Evolutionary conservation across 352 stramenopile species (phyloP), one percentile per base, ranked within the genome.

Genomic region (Pythium rhizo-oryzae): DNA sequence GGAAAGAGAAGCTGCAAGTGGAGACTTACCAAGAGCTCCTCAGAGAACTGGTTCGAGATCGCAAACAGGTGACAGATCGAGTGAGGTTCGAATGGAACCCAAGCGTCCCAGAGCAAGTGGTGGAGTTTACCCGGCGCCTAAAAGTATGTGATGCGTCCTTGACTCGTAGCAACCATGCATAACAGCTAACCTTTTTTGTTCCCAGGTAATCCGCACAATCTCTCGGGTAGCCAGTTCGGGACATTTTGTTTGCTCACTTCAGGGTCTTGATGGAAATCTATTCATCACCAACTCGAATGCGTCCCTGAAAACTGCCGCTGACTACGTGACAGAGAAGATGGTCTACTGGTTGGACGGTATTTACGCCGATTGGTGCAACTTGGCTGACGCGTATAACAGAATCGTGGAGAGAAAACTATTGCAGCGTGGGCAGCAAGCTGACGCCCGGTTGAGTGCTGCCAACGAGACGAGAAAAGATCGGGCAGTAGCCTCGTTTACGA

Each of bases 11-110:
- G 78, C 76, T 43, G 15, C 59, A 68, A 55, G 83, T 87, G 5
- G 79, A 87, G 0, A 67, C 72, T 28, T 94, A 94, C 55, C 78
- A 91, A 49, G 77, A 87, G 53, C 50, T 94, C 16, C 53, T 94
- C 54, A 62, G 69, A n/a, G 63, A 80, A 43, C 62, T 92, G 33
- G 85, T 92, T 39, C 69, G 69, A 46, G 72, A 89, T 70, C 71
- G 62, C 41, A 60, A 83, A 9, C 71, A 76, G 9, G 67, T 89
- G 57, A 67, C 82, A 33, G 43, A 50, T 28, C 33, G 54, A 11
- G 33, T 90, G 57, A 58, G 23, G 0, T 80, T 91, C n/a, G 63
- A 71, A 15, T 92, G 82, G 84, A 68, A 80, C 30, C 47, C 61
- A 1, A 24, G 54, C 18, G 51, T 58, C 3, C 56, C 56, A 8